Evolutionary conservation across 495 filamentous ascomycete species (phyloP).

Genomic region (Aspergillus sparsus): DNA sequence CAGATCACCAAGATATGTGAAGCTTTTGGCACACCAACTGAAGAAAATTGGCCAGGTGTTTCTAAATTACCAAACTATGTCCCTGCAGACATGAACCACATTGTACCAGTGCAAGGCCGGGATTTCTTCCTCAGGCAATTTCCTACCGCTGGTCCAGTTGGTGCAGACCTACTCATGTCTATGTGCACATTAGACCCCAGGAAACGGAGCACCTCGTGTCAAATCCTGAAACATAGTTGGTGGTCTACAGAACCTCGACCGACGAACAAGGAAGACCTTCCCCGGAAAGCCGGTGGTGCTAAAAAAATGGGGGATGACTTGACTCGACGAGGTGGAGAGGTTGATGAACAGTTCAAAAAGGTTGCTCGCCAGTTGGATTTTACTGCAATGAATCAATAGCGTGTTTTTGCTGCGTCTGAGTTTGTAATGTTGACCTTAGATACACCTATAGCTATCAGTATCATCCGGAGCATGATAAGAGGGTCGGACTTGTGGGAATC

Average conservation of each 20-base stretch:
- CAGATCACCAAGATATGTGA: constrained; percentile 79
- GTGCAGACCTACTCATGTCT: constrained; percentile 81
- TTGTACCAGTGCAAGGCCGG: constrained; percentile 61
- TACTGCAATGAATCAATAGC: constrained; percentile 49
- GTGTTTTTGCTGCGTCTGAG: not conserved
- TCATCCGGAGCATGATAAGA: no score
- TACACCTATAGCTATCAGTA: no score
- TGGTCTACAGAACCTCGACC: constrained; percentile 83
- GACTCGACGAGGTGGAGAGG: constrained; percentile 73
- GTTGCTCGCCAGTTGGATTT: constrained; percentile 91
- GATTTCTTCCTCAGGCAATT: constrained; percentile 73
- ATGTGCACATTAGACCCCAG: constrained; percentile 86
- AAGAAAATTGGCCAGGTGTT: constrained; percentile 95
- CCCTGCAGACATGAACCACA: constrained; percentile 50
- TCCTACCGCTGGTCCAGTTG: constrained; percentile 72
- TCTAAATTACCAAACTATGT: constrained; percentile 76
- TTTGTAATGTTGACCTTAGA: not conserved
- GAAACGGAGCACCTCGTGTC: constrained; percentile 71
- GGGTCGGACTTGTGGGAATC: no score
- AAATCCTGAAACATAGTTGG: constrained; percentile 81
- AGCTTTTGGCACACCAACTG: constrained; percentile 85
- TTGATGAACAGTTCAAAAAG: constrained; percentile 66
- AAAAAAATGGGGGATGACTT: constrained; percentile 84
- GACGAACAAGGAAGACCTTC: constrained; percentile 80
- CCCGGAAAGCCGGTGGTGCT: constrained; percentile 63